Base-by-base conservation (phyloP, 768 basidiomycete species). In the Tulasnella sp. region DNA sequence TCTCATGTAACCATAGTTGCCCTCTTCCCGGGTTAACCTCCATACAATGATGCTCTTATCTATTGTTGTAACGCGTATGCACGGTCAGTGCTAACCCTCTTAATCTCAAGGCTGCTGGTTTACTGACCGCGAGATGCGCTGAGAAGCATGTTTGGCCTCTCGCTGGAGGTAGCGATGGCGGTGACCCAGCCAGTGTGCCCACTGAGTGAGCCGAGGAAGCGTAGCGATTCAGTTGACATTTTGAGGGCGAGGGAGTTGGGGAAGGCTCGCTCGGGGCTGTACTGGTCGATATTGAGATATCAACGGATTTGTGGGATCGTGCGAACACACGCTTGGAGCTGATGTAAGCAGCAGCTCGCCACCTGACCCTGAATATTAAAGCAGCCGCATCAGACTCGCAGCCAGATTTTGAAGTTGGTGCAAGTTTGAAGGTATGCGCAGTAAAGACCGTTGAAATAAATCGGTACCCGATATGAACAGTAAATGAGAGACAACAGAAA, bases 1-100 rank as follows among this genome's bases (percentile, higher is more conserved):
- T 89, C 99, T 99, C 81, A 98, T 97, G 89, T 92, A 97, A 79
- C 98, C 98, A 86, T 97, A 98, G 74, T 91, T 87, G 82, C 93
- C 92, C 82, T 96, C 93, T 80, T 94, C 93, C 82, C 98, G 94
- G 83, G 97, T 98, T 85, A 99, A 89, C 86, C 96, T 94, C 98
- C 98, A 99, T 85, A 98, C 96, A 85, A 99, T 98, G 89, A 98
- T 95, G 78, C 96, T 98, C 91, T 98, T 99, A 93, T 99, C 98
- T 83, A 76, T 46, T 48, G 42, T 24, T 73, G 31, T 38, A 38
- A 73, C 2, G 9, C 21, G 84, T 82, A 62, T 83, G 80, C 75
- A 81, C 80, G 62, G 79, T 82, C 48, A 84, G 79, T 76, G 36
- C 58, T n/a, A 62, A 3, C 24, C 21, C n/a, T 73, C 38, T 44